Base-by-base conservation (phyloP, 2,329 filamentous ascomycete species). In the Trichoderma sp. region DNA sequence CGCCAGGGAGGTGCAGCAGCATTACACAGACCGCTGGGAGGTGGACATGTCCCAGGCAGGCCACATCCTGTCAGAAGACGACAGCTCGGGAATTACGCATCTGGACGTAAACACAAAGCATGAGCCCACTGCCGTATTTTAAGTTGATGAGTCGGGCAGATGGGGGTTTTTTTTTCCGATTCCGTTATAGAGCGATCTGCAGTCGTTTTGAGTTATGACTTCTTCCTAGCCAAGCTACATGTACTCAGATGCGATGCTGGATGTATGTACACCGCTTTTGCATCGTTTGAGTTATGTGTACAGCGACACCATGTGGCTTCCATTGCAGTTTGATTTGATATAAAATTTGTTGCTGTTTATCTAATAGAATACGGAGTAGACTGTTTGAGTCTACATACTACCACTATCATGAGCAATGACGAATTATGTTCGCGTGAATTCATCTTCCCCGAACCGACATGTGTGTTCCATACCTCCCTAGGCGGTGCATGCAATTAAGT, bases 11-110 rank as follows among this genome's bases (percentile, higher is more conserved):
- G 72, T 79, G 14, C 77, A 78, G 69, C 61, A 68, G 26, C 70
- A 74, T 55, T 77, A 77, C 32, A 63, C 74, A 4, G 71, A 74
- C 6, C 75, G 74, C 1, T 81, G 79, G 79, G 77, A 81, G 30
- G 72, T 75, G 7, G 71, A 73, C 11, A 68, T 75, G 21, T 66
- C 72, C 2, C 59, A 73, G 32, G 64, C 69, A 13, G 21, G n/a
- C 37, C 59, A 61, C 32, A 37, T 43, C 30, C 39, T 43, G 5
- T 55, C 70, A 7, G 67, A 74, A 2, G 69, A 73, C 5, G 63
- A 71, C 13, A 32, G 24, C 24, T 72, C 69, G 5, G 59, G 68
- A 13, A 58, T 70, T 21, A 64, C 59, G 18, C 59, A 51, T 32
- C 11, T 59, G 8, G 65, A 70, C 11, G 51, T 68, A 28, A 56